Evolutionary conservation across 2,329 filamentous ascomycete species (phyloP).

Genomic region (Hypoxylon sp.): DNA sequence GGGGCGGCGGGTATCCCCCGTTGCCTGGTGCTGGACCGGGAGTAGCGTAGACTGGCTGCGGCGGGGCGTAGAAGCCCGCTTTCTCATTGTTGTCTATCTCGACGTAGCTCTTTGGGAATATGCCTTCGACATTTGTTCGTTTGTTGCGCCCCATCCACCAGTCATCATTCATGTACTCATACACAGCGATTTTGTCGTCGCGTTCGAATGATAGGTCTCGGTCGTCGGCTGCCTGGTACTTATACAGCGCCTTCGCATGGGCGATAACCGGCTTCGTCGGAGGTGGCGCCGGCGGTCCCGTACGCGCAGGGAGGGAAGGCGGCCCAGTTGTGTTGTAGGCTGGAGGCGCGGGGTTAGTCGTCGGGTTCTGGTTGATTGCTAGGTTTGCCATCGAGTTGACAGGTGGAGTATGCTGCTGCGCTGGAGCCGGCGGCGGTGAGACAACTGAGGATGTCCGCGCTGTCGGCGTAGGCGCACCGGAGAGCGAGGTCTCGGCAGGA

Average conservation of each 20-base stretch:
- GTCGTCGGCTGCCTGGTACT: slow-evolving; percentile 82
- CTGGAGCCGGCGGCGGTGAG: slow-evolving; percentile 47
- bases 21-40: slow-evolving; percentile 49
- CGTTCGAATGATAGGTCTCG: slow-evolving; percentile 86
- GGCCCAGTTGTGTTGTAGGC: slow-evolving; percentile 66
- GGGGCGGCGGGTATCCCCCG: slow-evolving; percentile 59
- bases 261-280: slow-evolving; percentile 73
- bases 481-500: slow-evolving; percentile 77
- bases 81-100: slow-evolving; percentile 73
- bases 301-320: slow-evolving; percentile 51
- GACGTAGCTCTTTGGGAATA: slow-evolving; percentile 95
- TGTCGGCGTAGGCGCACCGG: slow-evolving; percentile 62
- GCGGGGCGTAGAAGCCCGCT: slow-evolving; percentile 54
- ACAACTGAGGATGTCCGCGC: slow-evolving; percentile 53
- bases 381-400: slow-evolving; percentile 61
- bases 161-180: slow-evolving; percentile 95
- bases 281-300: slow-evolving; percentile 60
- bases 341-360: slow-evolving; percentile 61
- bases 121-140: slow-evolving; percentile 86
- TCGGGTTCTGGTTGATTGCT: slow-evolving; percentile 54
- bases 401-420: slow-evolving; percentile 46
- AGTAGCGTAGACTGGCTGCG: slow-evolving; percentile 50
- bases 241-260: slow-evolving; percentile 85
- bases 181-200: slow-evolving; percentile 84
- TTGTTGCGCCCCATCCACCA: slow-evolving; percentile 96